Evolutionary conservation across 257 asterid genomes (phyloP), one percentile per base, ranked within the genome.

Genomic region (Fraxinus pennsylvanica): DNA sequence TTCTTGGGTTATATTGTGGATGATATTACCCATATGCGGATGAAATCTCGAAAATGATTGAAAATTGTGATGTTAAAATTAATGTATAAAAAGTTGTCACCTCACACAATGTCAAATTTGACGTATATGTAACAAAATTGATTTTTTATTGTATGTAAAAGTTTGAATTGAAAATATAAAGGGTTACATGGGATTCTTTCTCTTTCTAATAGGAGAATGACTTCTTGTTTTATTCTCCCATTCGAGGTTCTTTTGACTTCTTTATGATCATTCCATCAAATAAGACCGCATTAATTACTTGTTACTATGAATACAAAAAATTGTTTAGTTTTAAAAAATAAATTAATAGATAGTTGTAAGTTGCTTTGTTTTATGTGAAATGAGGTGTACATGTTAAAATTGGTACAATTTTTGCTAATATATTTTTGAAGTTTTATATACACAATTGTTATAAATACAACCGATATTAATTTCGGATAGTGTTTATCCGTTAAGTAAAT

Each of bases 181-280:
- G 76, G 86, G 72, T 78, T 81, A 80, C 86, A 80, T 80, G 84
- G 80, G 86, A 83, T 77, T 80, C 82, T 63, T 70, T 74, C 36
- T 78, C 69, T 77, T 35, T 12, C 2, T 1, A 61, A 61, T 21
- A 73, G 57, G 75, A 63, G 78, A 80, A 74, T 80, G 75, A 76
- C 79, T 79, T 50, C 57, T 71, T 71, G 73, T 77, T 80, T 72
- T 76, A 45, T 82, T 79, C 79, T 79, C 81, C 65, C 75, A 74
- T 29, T 12, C 78, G 66, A 80, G 68, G 30, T 70, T 71, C 82
- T 84, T 84, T 80, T 80, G 84, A 80, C 83, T 84, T 80, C 77
- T 25, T 67, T 25, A 59, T 41, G 36, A 67, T 61, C 30, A 61
- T 61, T 61, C 17, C 68, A 61, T 61, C 3, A 61, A n/a, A 2